Evolutionary conservation across 208 protist species (phyloP).

Genomic region (Trypanosoma caninum): DNA sequence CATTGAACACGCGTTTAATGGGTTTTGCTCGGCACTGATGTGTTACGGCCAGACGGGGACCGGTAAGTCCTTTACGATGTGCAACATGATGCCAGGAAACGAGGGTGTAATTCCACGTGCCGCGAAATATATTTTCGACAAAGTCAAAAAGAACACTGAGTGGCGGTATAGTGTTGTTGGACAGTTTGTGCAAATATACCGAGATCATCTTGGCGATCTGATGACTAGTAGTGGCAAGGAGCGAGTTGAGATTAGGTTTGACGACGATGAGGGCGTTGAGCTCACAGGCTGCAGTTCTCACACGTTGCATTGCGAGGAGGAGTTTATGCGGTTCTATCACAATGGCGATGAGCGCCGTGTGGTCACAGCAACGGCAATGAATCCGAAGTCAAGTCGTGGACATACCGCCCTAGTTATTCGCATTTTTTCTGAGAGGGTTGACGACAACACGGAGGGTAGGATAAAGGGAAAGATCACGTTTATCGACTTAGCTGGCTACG

Average conservation of each 20-base stretch:
- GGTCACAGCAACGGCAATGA: constrained; percentile 87
- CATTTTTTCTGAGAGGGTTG: constrained; percentile 50
- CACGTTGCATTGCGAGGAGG: constrained; percentile 39
- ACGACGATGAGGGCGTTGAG: constrained; percentile 62
- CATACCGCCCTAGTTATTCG: constrained; percentile 83
- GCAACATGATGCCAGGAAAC: constrained; percentile 63
- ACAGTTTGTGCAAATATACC: constrained; percentile 91
- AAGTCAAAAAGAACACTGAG: constrained; percentile 25
- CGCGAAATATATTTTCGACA: constrained; percentile 68
- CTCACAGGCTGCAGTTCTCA: constrained; percentile 70
- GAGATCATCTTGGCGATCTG: constrained; percentile 80
- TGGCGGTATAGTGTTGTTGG: constrained; percentile 47
- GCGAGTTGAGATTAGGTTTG: constrained; percentile 74
- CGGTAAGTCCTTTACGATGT: constrained; percentile 92
- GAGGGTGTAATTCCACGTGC: constrained; percentile 89
- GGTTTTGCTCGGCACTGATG: constrained; percentile 88
- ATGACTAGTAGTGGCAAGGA: constrained; percentile 67
- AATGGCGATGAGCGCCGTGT: constrained; percentile 78
- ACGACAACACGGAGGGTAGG: constrained; percentile 46
- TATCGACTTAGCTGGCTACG: constrained; percentile 90
- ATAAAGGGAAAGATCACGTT: constrained; percentile 84
- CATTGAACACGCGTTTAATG: constrained; percentile 82
- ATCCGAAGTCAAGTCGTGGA: constrained; percentile 85
- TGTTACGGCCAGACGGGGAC: constrained; percentile 92
- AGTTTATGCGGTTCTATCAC: constrained; percentile 86